Percentiles rank a stretch among this genome's conserved stretches.
phyloP scores from a whole-genome alignment of 2,329 filamentous ascomycete species.

The Cryphonectria naterciae region DNA sequence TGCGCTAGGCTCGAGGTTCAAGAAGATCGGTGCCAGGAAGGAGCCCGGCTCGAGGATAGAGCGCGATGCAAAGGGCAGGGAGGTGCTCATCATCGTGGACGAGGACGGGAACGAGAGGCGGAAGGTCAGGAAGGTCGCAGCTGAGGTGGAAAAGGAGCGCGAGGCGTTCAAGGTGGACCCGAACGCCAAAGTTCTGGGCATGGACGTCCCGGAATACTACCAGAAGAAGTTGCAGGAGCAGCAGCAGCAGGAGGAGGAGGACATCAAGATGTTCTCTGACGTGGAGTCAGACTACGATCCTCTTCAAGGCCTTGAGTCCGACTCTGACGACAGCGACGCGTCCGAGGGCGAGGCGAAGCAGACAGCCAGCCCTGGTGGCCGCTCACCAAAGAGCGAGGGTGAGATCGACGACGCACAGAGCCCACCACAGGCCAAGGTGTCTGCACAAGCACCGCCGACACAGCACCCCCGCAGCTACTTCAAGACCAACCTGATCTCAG shows the following conservation, averaged over 20 bases:
- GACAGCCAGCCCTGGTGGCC: conserved; percentile 15
- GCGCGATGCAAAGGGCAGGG: conserved; percentile 62
- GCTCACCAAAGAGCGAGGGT: conserved; percentile 29
- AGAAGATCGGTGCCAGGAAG: conserved; percentile 63
- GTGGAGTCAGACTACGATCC: conserved; percentile 71
- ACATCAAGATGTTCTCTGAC: conserved; percentile 69
- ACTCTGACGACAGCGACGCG: conserved; percentile 47
- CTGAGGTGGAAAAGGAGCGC: conserved; percentile 44
- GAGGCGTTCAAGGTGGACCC: conserved; percentile 54
- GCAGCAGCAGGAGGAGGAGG: conserved; percentile 54
- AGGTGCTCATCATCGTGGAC: conserved; percentile 68
- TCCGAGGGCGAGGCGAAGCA: conserved; percentile 34
- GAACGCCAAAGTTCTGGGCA: conserved; percentile 61
- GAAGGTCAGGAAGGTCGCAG: conserved; percentile 61
- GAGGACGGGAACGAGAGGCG: conserved; percentile 69
- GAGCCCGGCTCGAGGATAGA: conserved; percentile 62
- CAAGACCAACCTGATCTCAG: conserved; percentile 60
- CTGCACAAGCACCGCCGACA: conserved; percentile 38
- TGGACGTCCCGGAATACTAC: conserved; percentile 67
- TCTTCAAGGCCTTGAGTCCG: conserved; percentile 61
- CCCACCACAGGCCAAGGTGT: conserved; percentile 33
- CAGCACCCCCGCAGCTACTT: conserved; percentile 63
- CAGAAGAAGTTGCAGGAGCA: conserved; percentile 51
- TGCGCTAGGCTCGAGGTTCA: conserved; percentile 62
- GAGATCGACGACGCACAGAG: conserved; percentile 31